Conservation (phyloP, 352 stramenopile genomes). For the Globisporangium iwayamae region DNA sequence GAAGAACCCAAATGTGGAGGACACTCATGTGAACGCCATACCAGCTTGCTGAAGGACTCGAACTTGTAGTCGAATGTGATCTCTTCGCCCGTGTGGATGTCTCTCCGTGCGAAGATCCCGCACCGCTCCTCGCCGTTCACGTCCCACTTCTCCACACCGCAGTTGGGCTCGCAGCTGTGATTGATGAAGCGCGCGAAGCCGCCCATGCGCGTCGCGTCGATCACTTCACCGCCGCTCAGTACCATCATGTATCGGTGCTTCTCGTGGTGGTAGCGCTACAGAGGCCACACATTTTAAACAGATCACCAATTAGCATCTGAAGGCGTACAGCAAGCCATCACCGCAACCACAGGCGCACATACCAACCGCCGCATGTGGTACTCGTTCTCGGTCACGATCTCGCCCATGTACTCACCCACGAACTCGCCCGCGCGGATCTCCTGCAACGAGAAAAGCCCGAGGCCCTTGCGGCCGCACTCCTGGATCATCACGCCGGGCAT, state of each 20-base stretch:
- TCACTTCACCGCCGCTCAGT: slow-evolving; percentile 79
- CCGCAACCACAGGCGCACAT: slow-evolving; percentile 3
- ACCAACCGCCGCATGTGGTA: slow-evolving; percentile 77
- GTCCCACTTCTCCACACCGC: slow-evolving; percentile 93
- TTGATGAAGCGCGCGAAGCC: slow-evolving; percentile 95
- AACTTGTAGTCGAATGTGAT: slow-evolving; percentile 97
- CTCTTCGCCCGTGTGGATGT: slow-evolving; percentile 90
- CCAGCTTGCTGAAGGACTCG: slow-evolving; percentile 47
- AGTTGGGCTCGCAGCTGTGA: slow-evolving; percentile 93
- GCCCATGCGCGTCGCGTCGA: slow-evolving; percentile 88
- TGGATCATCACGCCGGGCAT: slow-evolving; percentile 55
- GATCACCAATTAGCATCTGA: background rate
- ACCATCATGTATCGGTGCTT: slow-evolving; percentile 87
- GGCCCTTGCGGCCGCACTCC: slow-evolving; percentile 56
- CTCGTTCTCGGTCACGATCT: slow-evolving; percentile 83
- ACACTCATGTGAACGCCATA: slow-evolving; percentile 5
- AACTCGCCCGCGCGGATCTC: slow-evolving; percentile 58
- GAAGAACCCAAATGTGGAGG: background rate
- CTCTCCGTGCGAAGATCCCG: slow-evolving; percentile 91
- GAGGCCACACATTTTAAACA: background rate
- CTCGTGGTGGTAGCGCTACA: slow-evolving; percentile 75
- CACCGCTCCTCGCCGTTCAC: slow-evolving; percentile 92
- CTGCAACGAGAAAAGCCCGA: slow-evolving; percentile 49
- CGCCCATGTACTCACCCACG: slow-evolving; percentile 80
- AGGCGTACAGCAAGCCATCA: background rate